Percentiles rank a stretch among this genome's conserved stretches.
These are phyloP conservation scores for Xylaria sp. DNA, from an alignment of 2,329 filamentous ascomycete species.

Conservation along the genomic window DNA sequence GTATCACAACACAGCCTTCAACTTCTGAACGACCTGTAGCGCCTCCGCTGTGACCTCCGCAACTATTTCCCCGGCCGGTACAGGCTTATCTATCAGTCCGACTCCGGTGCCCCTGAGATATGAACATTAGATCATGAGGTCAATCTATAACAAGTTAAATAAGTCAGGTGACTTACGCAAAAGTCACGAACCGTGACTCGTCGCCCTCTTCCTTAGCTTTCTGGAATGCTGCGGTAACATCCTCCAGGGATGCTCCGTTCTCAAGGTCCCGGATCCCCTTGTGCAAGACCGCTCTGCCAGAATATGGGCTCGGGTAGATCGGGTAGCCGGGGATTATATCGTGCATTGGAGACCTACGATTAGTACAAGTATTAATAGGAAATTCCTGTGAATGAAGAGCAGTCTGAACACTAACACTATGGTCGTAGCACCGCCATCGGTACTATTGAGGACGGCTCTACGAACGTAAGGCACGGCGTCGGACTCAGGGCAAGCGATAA, in stretches of 20 bases:
- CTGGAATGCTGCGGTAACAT: constrained; percentile 8
- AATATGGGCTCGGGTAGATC: constrained; percentile 1
- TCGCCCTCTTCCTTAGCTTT: constrained; percentile 8
- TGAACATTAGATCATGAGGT: neutral
- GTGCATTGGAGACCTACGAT: constrained; percentile 2
- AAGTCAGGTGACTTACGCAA: neutral
- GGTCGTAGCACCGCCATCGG: constrained; percentile 4
- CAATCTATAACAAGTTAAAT: no score
- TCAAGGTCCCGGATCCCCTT: constrained; percentile 7
- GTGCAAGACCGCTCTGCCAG: constrained; percentile 2
- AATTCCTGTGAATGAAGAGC: neutral
- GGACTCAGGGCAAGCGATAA: constrained; percentile 58
- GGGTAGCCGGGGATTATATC: constrained; percentile 10
- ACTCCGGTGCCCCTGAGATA: neutral
- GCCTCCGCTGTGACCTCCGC: neutral
- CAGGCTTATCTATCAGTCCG: neutral
- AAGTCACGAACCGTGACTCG: constrained; percentile 7
- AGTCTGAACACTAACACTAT: no score
- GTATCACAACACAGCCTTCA: neutral
- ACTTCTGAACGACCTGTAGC: neutral
- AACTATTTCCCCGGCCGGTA: constrained; percentile 7
- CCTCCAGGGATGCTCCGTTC: constrained; percentile 5
- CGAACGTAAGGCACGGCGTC: constrained; percentile 56
- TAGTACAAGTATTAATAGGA: neutral
- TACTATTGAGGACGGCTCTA: constrained; percentile 52